phyloP scores from a whole-genome alignment of 345 rosid species.

The Lepidium sativum region DNA sequence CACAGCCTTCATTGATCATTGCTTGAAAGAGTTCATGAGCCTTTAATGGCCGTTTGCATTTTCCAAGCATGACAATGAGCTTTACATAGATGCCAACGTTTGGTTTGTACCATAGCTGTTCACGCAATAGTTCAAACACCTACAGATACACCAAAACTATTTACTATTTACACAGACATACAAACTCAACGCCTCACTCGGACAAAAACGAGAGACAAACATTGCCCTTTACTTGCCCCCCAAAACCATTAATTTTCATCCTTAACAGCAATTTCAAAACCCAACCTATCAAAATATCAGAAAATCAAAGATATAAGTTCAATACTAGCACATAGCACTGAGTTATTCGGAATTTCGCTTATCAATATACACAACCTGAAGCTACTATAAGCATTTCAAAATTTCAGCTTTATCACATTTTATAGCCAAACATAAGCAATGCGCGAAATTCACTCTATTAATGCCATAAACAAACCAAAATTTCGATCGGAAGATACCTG shows the following conservation, averaged over 20 bases:
- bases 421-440: neutral
- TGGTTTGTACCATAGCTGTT: conserved; percentile 85
- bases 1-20: conserved; percentile 74
- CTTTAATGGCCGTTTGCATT: conserved; percentile 82
- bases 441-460: neutral
- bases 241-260: neutral
- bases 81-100: conserved; percentile 57
- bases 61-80: conserved; percentile 85
- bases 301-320: neutral
- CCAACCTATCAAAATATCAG: no score
- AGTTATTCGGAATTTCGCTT: neutral
- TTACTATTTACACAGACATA: neutral
- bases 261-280: neutral
- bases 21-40: conserved; percentile 67
- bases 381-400: neutral
- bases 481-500: conserved; percentile 31
- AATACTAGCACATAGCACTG: neutral
- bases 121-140: conserved; percentile 73
- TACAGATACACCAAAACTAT: conserved; percentile 13
- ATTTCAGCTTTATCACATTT: neutral
- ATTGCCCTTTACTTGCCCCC: neutral
- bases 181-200: neutral
- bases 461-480: neutral
- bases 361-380: neutral
- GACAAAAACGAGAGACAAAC: neutral